phyloP scores from a whole-genome alignment of 768 basidiomycete genomes.

The Amanita rimosa region DNA sequence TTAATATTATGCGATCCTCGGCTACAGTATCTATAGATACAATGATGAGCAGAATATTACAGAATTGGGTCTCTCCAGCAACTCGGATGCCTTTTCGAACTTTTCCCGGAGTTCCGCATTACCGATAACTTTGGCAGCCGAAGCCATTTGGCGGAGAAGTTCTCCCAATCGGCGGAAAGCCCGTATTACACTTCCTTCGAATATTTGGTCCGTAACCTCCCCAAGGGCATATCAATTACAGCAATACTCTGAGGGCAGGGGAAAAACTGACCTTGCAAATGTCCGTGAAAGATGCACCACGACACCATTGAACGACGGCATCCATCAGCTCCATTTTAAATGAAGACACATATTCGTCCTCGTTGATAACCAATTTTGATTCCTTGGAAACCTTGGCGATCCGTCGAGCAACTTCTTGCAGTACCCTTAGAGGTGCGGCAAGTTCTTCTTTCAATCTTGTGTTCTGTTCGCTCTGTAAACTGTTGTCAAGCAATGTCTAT shows the following conservation, averaged over 20 bases:
- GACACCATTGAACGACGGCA: conserved; percentile 94
- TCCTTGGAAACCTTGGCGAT: conserved; percentile 98
- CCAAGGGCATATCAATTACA: not conserved
- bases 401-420: conserved; percentile 91
- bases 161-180: conserved; percentile 94
- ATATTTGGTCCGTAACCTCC: conserved; percentile 81
- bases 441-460: conserved; percentile 90
- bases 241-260: too few relatives aligned
- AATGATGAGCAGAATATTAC: conserved; percentile 87
- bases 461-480: conserved; percentile 64
- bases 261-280: conserved; percentile 70
- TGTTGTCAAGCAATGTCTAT: not conserved
- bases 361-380: conserved; percentile 78
- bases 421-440: conserved; percentile 80
- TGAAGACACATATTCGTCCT: conserved; percentile 90
- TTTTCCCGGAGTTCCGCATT: conserved; percentile 90
- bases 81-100: conserved; percentile 84
- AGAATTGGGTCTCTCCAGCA: conserved; percentile 89
- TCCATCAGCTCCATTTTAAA: conserved; percentile 99
- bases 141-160: conserved; percentile 90
- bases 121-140: conserved; percentile 93
- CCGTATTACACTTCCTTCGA: conserved; percentile 93
- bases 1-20: too few relatives aligned
- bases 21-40: conserved; percentile 39
- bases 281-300: conserved; percentile 92